Conservation (phyloP, 257 asterid genomes). For the Solanum medicagineum region DNA sequence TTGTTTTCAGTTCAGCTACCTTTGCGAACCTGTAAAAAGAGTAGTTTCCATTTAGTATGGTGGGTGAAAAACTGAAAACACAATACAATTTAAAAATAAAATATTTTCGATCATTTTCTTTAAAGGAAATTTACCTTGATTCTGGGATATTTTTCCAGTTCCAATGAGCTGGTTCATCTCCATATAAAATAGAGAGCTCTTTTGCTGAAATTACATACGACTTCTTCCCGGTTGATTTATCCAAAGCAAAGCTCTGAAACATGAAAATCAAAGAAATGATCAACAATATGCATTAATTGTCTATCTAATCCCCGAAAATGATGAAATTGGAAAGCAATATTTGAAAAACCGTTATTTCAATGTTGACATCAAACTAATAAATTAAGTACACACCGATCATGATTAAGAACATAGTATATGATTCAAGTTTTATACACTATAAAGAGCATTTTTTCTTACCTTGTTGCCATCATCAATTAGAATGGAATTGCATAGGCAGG, state of each 20-base stretch:
- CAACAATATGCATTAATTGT: neutral
- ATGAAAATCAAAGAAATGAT: neutral
- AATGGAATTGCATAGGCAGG: conserved; percentile 4
- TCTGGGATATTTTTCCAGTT: conserved; percentile 16
- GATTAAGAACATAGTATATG: neutral
- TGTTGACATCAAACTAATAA: too few species aligned
- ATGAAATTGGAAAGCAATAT: neutral
- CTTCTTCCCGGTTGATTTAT: conserved; percentile 12
- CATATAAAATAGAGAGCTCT: conserved; percentile 12
- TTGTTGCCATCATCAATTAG: conserved; percentile 17
- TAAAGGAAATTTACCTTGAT: conserved; percentile 7
- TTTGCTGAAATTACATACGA: conserved; percentile 18
- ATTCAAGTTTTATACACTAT: neutral
- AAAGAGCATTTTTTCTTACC: neutral
- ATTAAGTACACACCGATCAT: neutral
- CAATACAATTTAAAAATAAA: too few species aligned
- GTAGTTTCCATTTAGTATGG: neutral
- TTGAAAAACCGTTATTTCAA: neutral
- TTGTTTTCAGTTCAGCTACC: conserved; percentile 21
- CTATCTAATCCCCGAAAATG: neutral
- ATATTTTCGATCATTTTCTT: too few species aligned
- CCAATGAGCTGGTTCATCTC: conserved; percentile 16
- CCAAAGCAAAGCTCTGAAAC: conserved; percentile 21
- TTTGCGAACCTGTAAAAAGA: conserved; percentile 4
- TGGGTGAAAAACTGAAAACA: too few species aligned